These are phyloP conservation scores for Cercospora berteroae DNA, from an alignment of 2,329 filamentous ascomycete species.

Conservation along the genomic window DNA sequence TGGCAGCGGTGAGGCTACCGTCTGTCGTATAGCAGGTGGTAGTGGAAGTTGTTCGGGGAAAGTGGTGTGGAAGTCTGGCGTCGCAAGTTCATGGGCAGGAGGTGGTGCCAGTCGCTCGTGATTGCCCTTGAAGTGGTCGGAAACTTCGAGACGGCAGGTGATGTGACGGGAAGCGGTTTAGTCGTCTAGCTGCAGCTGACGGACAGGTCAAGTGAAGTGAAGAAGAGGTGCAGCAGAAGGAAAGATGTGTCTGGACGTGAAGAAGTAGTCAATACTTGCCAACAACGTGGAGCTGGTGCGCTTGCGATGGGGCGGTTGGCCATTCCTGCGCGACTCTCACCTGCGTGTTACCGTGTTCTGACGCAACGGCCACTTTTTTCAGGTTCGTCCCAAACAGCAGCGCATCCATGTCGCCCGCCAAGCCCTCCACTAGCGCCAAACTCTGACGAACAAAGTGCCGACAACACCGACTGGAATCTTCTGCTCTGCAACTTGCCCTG, in stretches of 20 bases:
- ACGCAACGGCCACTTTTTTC: conserved; percentile 11
- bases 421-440: not conserved
- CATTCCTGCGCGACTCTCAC: not conserved
- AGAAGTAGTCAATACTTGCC: conserved; percentile 1
- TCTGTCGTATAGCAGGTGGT: not conserved
- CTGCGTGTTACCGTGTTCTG: conserved; percentile 4
- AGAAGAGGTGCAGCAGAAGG: not conserved
- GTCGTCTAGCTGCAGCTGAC: not conserved
- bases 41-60: not conserved
- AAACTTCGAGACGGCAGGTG: conserved; percentile 6
- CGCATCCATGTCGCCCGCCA: not conserved
- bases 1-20: not conserved
- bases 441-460: not conserved
- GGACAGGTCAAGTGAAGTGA: not conserved
- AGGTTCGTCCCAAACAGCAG: not conserved
- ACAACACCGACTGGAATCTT: not conserved
- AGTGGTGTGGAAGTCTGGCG: not conserved
- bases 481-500: not conserved
- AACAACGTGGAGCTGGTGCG: not conserved
- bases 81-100: conserved; percentile 2
- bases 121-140: not conserved
- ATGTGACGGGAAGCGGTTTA: not conserved
- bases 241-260: not conserved
- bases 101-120: conserved; percentile 1
- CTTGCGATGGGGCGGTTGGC: not conserved